Conservation (phyloP, 2,329 filamentous ascomycete species). For the Sporothrix luriei region DNA sequence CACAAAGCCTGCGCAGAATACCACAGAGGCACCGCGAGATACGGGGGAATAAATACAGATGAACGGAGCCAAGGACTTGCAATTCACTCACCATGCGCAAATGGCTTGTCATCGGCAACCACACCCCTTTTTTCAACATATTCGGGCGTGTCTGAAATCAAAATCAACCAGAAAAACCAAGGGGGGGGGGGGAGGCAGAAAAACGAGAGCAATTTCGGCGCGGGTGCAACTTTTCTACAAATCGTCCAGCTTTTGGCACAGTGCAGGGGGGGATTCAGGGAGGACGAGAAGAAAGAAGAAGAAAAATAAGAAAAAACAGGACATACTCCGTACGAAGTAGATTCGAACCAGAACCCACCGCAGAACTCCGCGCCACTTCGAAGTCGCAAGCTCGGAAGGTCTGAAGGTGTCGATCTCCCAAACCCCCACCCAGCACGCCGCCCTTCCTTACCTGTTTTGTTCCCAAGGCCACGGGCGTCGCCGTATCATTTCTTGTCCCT, state of each 20-base stretch:
- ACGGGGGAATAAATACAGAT: not conserved
- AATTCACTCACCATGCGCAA: not conserved
- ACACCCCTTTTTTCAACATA: no score
- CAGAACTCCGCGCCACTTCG: not conserved
- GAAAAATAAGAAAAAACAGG: no score
- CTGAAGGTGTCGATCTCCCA: not conserved
- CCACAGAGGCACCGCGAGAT: constrained; percentile 6
- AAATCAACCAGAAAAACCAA: no score
- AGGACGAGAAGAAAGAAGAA: no score
- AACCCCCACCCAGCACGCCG: not conserved
- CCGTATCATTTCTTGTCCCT: constrained; percentile 18
- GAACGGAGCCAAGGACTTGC: not conserved
- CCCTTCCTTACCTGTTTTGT: constrained; percentile 14
- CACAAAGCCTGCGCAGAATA: not conserved
- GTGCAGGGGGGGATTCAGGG: no score
- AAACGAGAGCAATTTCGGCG: no score
- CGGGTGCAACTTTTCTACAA: no score
- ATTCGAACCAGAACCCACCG: constrained; percentile 4
- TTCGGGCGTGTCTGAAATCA: no score
- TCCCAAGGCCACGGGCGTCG: not conserved
- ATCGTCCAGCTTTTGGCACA: no score
- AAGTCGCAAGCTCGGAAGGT: not conserved
- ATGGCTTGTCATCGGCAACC: not conserved
- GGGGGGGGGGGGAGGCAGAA: no score
- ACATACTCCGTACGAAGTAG: not conserved